A percentile compares a stretch with the other conserved stretches of the same genome.
Conservation (phyloP, 768 basidiomycete genomes). For the Leccinum ochraceum region DNA sequence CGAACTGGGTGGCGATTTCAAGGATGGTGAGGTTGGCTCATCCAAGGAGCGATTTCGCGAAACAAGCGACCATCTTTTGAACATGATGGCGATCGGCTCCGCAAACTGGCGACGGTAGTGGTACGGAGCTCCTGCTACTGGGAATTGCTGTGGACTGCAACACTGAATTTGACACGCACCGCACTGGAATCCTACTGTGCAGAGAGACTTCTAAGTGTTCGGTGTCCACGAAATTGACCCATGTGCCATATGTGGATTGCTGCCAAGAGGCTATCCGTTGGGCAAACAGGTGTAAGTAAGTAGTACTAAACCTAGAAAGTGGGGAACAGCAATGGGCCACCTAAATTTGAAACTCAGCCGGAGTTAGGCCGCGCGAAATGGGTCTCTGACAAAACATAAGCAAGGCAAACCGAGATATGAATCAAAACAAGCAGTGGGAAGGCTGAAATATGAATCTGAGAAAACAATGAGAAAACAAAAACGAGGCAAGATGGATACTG, state of each 20-base stretch:
- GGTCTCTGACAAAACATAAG: too few relatives aligned
- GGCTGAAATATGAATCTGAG: too few relatives aligned
- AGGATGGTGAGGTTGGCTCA: constrained; percentile 10
- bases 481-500: too few relatives aligned
- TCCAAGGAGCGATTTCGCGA: constrained; percentile 5
- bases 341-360: too few relatives aligned
- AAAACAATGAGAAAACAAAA: too few relatives aligned
- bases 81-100: constrained; percentile 17
- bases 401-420: too few relatives aligned
- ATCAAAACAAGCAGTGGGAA: too few relatives aligned
- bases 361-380: too few relatives aligned
- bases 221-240: not conserved
- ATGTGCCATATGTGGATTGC: not conserved
- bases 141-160: constrained; percentile 2
- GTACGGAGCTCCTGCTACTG: not conserved
- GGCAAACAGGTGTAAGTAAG: not conserved
- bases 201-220: not conserved
- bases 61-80: constrained; percentile 9
- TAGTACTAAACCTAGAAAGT: too few relatives aligned
- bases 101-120: not conserved
- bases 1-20: constrained; percentile 18
- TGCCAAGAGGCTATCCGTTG: not conserved
- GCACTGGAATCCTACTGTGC: not conserved
- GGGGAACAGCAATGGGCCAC: too few relatives aligned
- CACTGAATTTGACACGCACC: not conserved